Evolutionary conservation across 257 asterid species (phyloP).

Genomic region (Euphrasia confusa): DNA sequence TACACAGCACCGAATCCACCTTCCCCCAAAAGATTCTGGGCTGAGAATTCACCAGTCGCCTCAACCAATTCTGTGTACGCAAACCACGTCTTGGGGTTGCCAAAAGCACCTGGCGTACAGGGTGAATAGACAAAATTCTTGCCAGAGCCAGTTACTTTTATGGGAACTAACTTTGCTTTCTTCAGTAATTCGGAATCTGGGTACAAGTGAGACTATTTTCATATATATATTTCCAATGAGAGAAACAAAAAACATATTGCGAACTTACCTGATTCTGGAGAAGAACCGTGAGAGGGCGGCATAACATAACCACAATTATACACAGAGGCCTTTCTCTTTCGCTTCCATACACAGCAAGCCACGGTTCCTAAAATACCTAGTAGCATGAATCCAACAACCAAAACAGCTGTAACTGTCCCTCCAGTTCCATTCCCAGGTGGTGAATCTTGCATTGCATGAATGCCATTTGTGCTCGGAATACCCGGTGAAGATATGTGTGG

Average conservation of each 20-base stretch:
- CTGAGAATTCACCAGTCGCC: slow-evolving; percentile 77
- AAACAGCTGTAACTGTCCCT: slow-evolving; percentile 38
- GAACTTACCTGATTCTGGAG: slow-evolving; percentile 60
- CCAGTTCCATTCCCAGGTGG: slow-evolving; percentile 33
- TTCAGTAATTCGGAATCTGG: slow-evolving; percentile 55
- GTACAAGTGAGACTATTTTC: slow-evolving; percentile 27
- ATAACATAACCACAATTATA: slow-evolving; percentile 42
- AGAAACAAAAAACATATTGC: not conserved
- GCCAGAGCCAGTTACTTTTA: slow-evolving; percentile 35
- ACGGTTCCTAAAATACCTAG: slow-evolving; percentile 43
- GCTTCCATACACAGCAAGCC: slow-evolving; percentile 50
- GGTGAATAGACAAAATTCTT: slow-evolving; percentile 40
- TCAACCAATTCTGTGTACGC: slow-evolving; percentile 58
- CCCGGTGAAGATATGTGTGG: slow-evolving; percentile 37
- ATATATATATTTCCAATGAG: slow-evolving; percentile 16
- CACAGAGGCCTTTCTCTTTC: slow-evolving; percentile 52
- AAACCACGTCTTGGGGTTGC: slow-evolving; percentile 61
- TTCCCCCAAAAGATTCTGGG: slow-evolving; percentile 72
- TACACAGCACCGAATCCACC: slow-evolving; percentile 94
- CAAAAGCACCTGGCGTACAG: slow-evolving; percentile 51
- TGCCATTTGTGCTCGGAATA: slow-evolving; percentile 31
- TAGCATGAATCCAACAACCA: slow-evolving; percentile 35
- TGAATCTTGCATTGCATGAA: slow-evolving; percentile 31
- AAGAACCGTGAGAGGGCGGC: slow-evolving; percentile 46
- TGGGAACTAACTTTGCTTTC: slow-evolving; percentile 37